A percentile compares a stretch with the other conserved stretches of the same genome.
Conservation (phyloP, 257 asterid genomes). For the Salvia miltiorrhiza region DNA sequence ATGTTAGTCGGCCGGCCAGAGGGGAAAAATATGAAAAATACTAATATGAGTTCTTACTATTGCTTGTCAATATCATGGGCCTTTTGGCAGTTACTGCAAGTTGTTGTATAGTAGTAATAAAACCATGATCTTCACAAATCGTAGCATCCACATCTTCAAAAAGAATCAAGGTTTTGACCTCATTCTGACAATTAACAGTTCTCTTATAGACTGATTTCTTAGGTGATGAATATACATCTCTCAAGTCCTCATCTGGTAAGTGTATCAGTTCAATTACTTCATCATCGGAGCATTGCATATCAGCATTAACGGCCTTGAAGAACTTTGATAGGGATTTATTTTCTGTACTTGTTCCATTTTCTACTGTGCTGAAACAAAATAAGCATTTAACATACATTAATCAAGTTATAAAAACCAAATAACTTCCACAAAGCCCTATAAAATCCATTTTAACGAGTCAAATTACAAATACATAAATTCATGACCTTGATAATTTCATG, state of each 20-base stretch:
- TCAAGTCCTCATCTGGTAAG: constrained; percentile 44
- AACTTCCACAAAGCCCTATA: neutral
- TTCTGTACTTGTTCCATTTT: constrained; percentile 36
- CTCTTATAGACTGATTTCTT: constrained; percentile 27
- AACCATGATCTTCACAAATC: constrained; percentile 80
- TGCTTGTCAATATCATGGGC: constrained; percentile 95
- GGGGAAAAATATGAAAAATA: constrained; percentile 7
- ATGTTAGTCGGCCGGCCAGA: constrained; percentile 21
- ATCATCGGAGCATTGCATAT: constrained; percentile 33
- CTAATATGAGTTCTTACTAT: constrained; percentile 55
- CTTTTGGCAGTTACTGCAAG: constrained; percentile 87
- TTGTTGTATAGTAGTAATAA: constrained; percentile 77
- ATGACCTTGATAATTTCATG: too few relatives aligned
- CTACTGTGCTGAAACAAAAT: constrained; percentile 52
- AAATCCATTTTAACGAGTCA: constrained; percentile 1
- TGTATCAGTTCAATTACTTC: constrained; percentile 46
- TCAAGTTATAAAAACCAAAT: constrained; percentile 2
- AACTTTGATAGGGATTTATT: constrained; percentile 35
- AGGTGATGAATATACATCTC: constrained; percentile 30
- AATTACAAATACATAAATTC: neutral
- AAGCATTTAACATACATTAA: constrained; percentile 19
- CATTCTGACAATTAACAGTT: constrained; percentile 35
- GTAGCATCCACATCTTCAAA: constrained; percentile 95
- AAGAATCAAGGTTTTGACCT: constrained; percentile 66
- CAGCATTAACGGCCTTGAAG: constrained; percentile 28